Conservation (phyloP, 306 rosid species). For the Sicyos baderoa region DNA sequence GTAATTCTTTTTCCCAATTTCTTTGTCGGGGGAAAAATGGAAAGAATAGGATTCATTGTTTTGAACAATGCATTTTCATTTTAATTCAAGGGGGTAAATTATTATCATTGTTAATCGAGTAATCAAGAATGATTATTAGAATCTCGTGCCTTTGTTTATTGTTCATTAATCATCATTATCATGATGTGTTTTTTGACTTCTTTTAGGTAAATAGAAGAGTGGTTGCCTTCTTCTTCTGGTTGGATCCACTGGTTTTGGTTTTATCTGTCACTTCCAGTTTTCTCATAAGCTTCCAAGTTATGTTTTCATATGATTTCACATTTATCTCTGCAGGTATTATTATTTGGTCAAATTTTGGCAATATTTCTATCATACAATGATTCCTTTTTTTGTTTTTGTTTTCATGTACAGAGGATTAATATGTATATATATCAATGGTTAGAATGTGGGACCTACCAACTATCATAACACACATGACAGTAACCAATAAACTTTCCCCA, state of each 20-base stretch:
- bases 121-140: slow-evolving; percentile 2
- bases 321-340: background rate
- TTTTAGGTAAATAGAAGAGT: background rate
- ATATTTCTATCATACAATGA: background rate
- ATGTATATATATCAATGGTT: too few species aligned
- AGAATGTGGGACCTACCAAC: background rate
- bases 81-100: background rate
- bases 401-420: background rate
- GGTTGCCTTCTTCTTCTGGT: background rate
- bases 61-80: background rate
- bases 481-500: background rate
- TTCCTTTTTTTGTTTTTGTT: background rate
- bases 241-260: background rate
- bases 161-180: background rate
- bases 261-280: background rate
- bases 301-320: background rate
- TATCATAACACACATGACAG: background rate
- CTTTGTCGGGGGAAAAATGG: background rate
- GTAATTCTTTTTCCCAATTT: background rate
- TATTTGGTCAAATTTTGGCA: background rate
- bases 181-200: slow-evolving; percentile 3
- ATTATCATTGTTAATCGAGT: background rate
- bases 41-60: slow-evolving; percentile 11
- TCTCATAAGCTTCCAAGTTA: slow-evolving; percentile 1
- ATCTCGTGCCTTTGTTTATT: background rate